Percentiles rank a stretch among this genome's conserved stretches.
Conservation (phyloP, 164 flowering plant genomes). For the Litsea cubeba region DNA sequence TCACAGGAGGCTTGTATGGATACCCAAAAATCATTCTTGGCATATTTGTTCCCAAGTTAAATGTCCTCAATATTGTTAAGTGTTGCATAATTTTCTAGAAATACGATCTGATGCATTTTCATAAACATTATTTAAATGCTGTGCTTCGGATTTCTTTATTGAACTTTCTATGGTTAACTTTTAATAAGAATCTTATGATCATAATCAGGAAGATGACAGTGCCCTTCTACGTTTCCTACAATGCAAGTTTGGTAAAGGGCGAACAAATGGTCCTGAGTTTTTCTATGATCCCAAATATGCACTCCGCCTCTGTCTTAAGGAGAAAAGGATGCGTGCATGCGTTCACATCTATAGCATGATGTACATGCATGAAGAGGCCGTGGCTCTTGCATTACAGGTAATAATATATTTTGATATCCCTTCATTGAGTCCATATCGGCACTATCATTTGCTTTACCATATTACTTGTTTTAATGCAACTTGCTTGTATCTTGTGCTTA, state of each 20-base stretch:
- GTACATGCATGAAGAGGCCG: slow-evolving; percentile 99
- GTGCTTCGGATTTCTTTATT: not conserved
- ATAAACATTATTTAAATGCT: not conserved
- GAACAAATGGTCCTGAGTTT: slow-evolving; percentile 75
- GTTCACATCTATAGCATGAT: slow-evolving; percentile 99
- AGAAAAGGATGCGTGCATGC: slow-evolving; percentile 94
- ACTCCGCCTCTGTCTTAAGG: slow-evolving; percentile 88
- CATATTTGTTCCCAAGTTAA: not conserved
- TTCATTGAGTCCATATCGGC: not conserved
- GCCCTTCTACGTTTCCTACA: slow-evolving; percentile 86
- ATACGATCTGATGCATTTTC: not conserved
- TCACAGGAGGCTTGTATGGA: not conserved
- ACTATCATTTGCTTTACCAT: not conserved
- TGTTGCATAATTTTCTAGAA: not conserved
- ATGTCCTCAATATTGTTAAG: not conserved
- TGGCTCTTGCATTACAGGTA: slow-evolving; percentile 95
- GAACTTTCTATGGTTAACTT: not conserved
- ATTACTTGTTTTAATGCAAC: not conserved
- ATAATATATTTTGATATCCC: not conserved
- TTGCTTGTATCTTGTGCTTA: not conserved
- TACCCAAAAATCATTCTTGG: not conserved
- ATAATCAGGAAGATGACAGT: slow-evolving; percentile 86
- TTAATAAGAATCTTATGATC: slow-evolving; percentile 2
- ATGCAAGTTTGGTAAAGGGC: slow-evolving; percentile 94
- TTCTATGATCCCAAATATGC: slow-evolving; percentile 99